Conservation (phyloP, 2,329 filamentous ascomycete genomes). For the Aspergillus latus region DNA sequence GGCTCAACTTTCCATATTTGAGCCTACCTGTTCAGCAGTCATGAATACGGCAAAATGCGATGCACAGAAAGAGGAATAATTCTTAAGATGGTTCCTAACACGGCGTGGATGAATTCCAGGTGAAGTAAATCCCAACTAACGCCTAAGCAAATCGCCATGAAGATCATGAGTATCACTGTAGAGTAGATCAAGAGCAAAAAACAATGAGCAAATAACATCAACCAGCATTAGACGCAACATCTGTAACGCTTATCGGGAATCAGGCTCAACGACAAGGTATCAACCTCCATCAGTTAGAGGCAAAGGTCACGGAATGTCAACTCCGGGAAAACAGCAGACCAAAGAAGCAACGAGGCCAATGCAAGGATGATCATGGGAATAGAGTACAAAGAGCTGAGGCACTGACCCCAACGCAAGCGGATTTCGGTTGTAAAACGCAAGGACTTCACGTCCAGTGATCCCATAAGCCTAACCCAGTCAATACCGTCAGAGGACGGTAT, state of each 20-base stretch:
- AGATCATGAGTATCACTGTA: slow-evolving; percentile 37
- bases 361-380: slow-evolving; percentile 28
- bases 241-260: slow-evolving; percentile 23
- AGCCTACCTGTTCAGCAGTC: no score
- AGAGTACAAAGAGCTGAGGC: slow-evolving; percentile 32
- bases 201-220: not conserved
- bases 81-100: slow-evolving; percentile 20
- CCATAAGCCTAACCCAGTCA: slow-evolving; percentile 4
- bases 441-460: slow-evolving; percentile 2
- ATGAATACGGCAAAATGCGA: no score
- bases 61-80: slow-evolving; percentile 12
- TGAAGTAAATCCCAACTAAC: slow-evolving; percentile 26
- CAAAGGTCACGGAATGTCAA: slow-evolving; percentile 11
- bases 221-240: slow-evolving; percentile 12
- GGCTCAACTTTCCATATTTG: no score
- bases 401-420: not conserved
- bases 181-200: slow-evolving; percentile 9
- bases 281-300: slow-evolving; percentile 8
- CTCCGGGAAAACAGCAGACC: slow-evolving; percentile 11
- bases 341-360: slow-evolving; percentile 3
- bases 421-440: not conserved
- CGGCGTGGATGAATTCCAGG: slow-evolving; percentile 25
- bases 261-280: slow-evolving; percentile 21
- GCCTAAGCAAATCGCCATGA: slow-evolving; percentile 33
- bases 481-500: slow-evolving; percentile 1